Percentiles rank a stretch among this genome's conserved stretches.
phyloP scores from a whole-genome alignment of 257 asterid genomes.

The Pogostemon cablin region DNA sequence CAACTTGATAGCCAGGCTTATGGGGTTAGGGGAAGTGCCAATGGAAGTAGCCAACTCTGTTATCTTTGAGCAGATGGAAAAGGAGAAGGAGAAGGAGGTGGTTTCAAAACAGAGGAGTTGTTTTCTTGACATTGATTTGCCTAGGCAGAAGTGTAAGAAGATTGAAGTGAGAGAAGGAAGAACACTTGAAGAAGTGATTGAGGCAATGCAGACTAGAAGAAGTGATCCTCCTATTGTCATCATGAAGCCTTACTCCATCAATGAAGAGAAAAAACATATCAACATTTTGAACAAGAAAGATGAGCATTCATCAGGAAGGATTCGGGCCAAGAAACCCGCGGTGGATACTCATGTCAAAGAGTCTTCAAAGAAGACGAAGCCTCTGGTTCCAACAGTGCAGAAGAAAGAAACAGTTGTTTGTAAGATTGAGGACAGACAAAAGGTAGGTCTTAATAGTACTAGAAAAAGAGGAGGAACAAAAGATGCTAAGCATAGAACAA shows the following conservation, averaged over 20 bases:
- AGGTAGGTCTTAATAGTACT: constrained; percentile 31
- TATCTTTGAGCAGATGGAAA: constrained; percentile 24
- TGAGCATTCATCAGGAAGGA: constrained; percentile 13
- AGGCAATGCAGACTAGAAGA: constrained; percentile 50
- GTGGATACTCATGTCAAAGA: not conserved
- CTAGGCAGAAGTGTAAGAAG: constrained; percentile 46
- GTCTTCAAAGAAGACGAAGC: constrained; percentile 30
- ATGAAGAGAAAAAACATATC: constrained; percentile 23
- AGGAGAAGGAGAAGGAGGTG: constrained; percentile 34
- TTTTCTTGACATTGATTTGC: constrained; percentile 58
- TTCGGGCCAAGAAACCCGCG: constrained; percentile 33
- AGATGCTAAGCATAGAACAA: constrained; percentile 29
- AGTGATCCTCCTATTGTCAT: constrained; percentile 58
- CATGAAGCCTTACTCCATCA: constrained; percentile 49
- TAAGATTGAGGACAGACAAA: constrained; percentile 35
- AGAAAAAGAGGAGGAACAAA: constrained; percentile 38
- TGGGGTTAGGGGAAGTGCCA: constrained; percentile 69
- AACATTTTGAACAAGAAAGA: constrained; percentile 1
- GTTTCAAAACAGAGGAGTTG: constrained; percentile 33
- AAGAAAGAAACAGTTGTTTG: constrained; percentile 42
- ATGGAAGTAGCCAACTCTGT: constrained; percentile 25
- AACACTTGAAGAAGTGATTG: constrained; percentile 56
- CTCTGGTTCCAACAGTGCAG: constrained; percentile 38
- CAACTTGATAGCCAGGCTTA: constrained; percentile 72
- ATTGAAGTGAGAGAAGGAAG: constrained; percentile 37